Conservation (phyloP, 2,329 filamentous ascomycete species). For the Paracamarosporium sp. region DNA sequence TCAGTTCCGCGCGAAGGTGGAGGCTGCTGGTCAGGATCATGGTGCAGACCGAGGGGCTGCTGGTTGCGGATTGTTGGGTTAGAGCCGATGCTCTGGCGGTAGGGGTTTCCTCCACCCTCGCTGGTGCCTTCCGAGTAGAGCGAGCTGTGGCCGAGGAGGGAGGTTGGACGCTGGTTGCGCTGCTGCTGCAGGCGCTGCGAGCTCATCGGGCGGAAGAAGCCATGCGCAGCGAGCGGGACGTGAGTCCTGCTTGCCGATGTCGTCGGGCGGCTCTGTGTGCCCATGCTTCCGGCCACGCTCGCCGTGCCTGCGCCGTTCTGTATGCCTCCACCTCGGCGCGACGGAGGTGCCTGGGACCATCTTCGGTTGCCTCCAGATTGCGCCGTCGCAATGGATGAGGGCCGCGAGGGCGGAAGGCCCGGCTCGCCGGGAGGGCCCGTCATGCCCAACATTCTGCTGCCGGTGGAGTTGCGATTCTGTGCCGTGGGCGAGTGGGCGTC, state of each 20-base stretch:
- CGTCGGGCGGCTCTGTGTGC: slow-evolving; percentile 55
- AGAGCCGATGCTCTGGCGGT: slow-evolving; percentile 48
- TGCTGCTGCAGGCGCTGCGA: slow-evolving; percentile 93
- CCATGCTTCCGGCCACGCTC: slow-evolving; percentile 54
- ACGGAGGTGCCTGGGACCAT: slow-evolving; percentile 63
- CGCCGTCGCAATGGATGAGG: slow-evolving; percentile 50
- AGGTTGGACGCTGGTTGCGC: slow-evolving; percentile 65
- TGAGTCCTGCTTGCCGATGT: slow-evolving; percentile 82
- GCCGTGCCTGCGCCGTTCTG: slow-evolving; percentile 34
- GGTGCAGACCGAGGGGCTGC: slow-evolving; percentile 39
- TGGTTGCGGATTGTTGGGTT: slow-evolving; percentile 39
- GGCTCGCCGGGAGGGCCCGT: slow-evolving; percentile 57
- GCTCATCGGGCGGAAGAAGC: slow-evolving; percentile 96
- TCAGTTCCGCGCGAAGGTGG: slow-evolving; percentile 79
- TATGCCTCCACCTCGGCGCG: slow-evolving; percentile 58
- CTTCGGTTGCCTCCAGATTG: slow-evolving; percentile 48
- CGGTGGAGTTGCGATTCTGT: slow-evolving; percentile 41
- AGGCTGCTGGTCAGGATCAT: slow-evolving; percentile 47
- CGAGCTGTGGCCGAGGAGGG: slow-evolving; percentile 41
- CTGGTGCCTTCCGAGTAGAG: slow-evolving; percentile 38
- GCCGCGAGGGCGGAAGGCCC: slow-evolving; percentile 56
- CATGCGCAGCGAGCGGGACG: slow-evolving; percentile 86
- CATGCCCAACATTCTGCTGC: slow-evolving; percentile 45
- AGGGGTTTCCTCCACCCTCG: slow-evolving; percentile 40
- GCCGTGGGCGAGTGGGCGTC: slow-evolving; percentile 17